A percentile compares a stretch with the other conserved stretches of the same genome.
These are phyloP conservation scores for Mariannaea sp. DNA, from an alignment of 2,329 filamentous ascomycete species.

Conservation along the genomic window DNA sequence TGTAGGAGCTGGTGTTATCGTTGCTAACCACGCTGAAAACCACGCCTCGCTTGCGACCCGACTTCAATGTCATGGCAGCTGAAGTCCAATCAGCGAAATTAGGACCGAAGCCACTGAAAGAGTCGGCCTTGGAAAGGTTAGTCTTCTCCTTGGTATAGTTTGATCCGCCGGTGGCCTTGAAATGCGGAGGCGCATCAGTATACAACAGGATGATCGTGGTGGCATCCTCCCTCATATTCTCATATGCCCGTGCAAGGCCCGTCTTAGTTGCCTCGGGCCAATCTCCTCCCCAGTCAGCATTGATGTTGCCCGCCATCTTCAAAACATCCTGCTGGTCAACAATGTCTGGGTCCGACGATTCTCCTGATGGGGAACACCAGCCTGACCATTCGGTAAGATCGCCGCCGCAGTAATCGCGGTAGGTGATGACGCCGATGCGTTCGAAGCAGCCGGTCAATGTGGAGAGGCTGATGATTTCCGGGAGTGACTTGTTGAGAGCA, in stretches of 20 bases:
- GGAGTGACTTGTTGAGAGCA: constrained; percentile 52
- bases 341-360: constrained; percentile 18
- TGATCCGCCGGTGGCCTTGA: constrained; percentile 36
- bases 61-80: constrained; percentile 42
- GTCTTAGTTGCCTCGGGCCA: constrained; percentile 56
- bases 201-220: constrained; percentile 56
- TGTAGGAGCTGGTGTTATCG: constrained; percentile 25
- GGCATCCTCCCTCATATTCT: constrained; percentile 52
- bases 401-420: constrained; percentile 52
- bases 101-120: constrained; percentile 42
- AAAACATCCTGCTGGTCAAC: constrained; percentile 44
- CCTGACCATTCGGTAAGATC: constrained; percentile 53
- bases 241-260: constrained; percentile 51
- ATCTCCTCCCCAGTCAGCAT: constrained; percentile 45
- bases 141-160: constrained; percentile 40
- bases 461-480: constrained; percentile 56
- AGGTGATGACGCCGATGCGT: constrained; percentile 55
- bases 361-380: constrained; percentile 45
- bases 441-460: constrained; percentile 55
- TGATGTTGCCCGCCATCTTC: constrained; percentile 42
- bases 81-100: constrained; percentile 52
- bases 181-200: constrained; percentile 55
- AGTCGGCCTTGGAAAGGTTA: constrained; percentile 15
- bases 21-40: constrained; percentile 50
- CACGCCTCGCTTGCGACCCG: constrained; percentile 45